Evolutionary conservation across 2,329 filamentous ascomycete genomes (phyloP).

Genomic region (Trichoderma gracile): DNA sequence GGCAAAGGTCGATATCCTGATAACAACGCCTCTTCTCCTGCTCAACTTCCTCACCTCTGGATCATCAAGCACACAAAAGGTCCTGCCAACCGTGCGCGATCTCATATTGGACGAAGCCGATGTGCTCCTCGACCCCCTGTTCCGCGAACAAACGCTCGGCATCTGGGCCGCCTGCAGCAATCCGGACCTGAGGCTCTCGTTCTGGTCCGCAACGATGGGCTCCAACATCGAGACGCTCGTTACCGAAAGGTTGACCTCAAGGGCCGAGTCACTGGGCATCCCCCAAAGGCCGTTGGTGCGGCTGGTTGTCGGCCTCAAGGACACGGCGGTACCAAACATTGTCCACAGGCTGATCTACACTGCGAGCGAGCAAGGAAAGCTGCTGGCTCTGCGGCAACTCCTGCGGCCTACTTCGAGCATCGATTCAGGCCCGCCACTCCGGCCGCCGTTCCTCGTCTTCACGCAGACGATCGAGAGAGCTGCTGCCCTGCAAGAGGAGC

Average conservation of each 20-base stretch:
- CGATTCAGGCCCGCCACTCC: conserved; percentile 61
- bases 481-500: conserved; percentile 80
- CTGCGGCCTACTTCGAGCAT: conserved; percentile 69
- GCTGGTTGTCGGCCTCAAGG: conserved; percentile 92
- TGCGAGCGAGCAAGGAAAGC: conserved; percentile 89
- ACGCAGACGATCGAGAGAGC: conserved; percentile 94
- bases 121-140: conserved; percentile 86
- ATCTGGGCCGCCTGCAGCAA: conserved; percentile 81
- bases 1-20: conserved; percentile 43
- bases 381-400: conserved; percentile 86
- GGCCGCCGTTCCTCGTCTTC: conserved; percentile 91
- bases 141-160: conserved; percentile 81
- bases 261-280: conserved; percentile 45
- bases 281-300: conserved; percentile 64
- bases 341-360: conserved; percentile 87
- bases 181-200: conserved; percentile 68
- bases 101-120: conserved; percentile 93
- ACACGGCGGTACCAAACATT: conserved; percentile 91
- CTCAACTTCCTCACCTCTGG: conserved; percentile 66
- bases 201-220: conserved; percentile 97
- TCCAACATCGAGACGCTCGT: conserved; percentile 85
- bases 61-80: conserved; percentile 47
- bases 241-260: conserved; percentile 63
- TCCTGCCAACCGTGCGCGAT: conserved; percentile 67
- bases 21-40: conserved; percentile 59